These are phyloP conservation scores for Leccinum aurantiacum DNA, from an alignment of 768 basidiomycete genomes.

Conservation along the genomic window DNA sequence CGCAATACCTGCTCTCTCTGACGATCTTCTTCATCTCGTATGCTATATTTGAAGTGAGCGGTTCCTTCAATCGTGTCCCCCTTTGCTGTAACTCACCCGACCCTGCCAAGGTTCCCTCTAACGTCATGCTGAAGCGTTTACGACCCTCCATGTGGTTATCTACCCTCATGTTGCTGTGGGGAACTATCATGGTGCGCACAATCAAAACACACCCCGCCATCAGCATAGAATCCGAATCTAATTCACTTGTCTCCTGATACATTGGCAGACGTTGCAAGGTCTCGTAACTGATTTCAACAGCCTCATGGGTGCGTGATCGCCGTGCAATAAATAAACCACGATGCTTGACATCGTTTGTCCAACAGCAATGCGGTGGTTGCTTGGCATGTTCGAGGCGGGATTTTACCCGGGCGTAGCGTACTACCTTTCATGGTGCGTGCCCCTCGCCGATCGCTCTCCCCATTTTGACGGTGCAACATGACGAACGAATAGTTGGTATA, in stretches of 20 bases:
- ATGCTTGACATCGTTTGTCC: background rate
- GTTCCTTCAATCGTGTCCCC: background rate
- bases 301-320: conserved; percentile 51
- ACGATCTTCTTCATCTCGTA: conserved; percentile 66
- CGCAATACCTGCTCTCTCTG: conserved; percentile 62
- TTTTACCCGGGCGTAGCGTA: conserved; percentile 53
- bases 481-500: conserved; percentile 49
- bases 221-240: background rate
- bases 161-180: conserved; percentile 71
- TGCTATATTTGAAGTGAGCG: conserved; percentile 62
- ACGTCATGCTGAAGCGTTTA: conserved; percentile 68
- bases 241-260: conserved; percentile 6
- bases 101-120: conserved; percentile 57
- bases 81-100: background rate
- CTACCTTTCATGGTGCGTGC: conserved; percentile 66
- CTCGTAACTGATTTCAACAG: conserved; percentile 67
- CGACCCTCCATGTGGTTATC: conserved; percentile 80
- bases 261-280: conserved; percentile 65
- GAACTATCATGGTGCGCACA: conserved; percentile 62
- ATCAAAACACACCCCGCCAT: background rate
- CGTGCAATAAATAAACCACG: background rate
- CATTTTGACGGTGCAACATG: conserved; percentile 38
- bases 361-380: conserved; percentile 66
- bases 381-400: conserved; percentile 67
- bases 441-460: background rate